Evolutionary conservation across 495 filamentous ascomycete species (phyloP).

Genomic region (Neurospora sp.): DNA sequence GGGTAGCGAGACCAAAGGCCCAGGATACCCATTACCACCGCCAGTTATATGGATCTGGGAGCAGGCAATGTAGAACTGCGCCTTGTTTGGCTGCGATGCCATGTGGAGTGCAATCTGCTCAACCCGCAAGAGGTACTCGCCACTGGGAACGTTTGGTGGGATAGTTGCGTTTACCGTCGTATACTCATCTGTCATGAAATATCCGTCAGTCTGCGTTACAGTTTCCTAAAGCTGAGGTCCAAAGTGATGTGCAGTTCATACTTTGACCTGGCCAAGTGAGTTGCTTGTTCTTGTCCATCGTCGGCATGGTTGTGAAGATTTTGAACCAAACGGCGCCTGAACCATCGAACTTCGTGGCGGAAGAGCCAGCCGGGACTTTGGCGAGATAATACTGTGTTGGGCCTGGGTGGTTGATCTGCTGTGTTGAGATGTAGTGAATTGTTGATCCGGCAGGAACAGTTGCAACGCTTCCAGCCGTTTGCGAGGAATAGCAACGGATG

Average conservation of each 20-base stretch:
- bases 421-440: slow-evolving; percentile 35
- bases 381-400: slow-evolving; percentile 39
- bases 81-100: slow-evolving; percentile 27
- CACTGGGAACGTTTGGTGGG: slow-evolving; percentile 31
- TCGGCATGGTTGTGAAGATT: slow-evolving; percentile 35
- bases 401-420: slow-evolving; percentile 38
- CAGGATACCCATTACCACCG: slow-evolving; percentile 35
- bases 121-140: slow-evolving; percentile 48
- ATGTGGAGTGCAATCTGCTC: slow-evolving; percentile 46
- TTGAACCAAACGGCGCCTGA: slow-evolving; percentile 43
- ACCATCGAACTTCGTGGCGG: slow-evolving; percentile 39
- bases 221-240: background rate
- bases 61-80: slow-evolving; percentile 46
- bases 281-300: slow-evolving; percentile 28
- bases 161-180: slow-evolving; percentile 34
- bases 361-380: slow-evolving; percentile 33
- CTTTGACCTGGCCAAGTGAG: slow-evolving; percentile 31
- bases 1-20: slow-evolving; percentile 36
- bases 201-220: background rate
- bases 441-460: slow-evolving; percentile 34
- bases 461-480: slow-evolving; percentile 26
- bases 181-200: slow-evolving; percentile 22
- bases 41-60: slow-evolving; percentile 47
- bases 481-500: slow-evolving; percentile 38
- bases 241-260: slow-evolving; percentile 6